Conservation (phyloP, 768 basidiomycete species). For the Leccinum rimulosum region DNA sequence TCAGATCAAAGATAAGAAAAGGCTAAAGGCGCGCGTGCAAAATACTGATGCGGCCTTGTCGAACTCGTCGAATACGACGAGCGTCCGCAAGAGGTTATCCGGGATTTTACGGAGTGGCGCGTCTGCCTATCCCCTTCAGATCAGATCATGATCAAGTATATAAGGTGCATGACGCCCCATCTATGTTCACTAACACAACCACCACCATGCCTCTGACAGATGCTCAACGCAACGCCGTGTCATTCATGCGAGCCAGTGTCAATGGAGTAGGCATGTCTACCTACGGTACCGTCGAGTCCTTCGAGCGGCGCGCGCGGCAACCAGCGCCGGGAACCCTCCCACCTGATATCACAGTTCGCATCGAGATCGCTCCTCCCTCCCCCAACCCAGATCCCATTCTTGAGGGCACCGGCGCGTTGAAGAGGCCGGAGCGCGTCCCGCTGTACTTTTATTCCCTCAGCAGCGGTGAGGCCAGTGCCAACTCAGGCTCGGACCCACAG, state of each 20-base stretch:
- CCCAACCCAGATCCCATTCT: constrained; percentile 1
- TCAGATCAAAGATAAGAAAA: too few relatives aligned
- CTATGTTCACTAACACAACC: too few relatives aligned
- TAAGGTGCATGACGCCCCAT: neutral
- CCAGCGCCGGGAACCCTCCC: constrained; percentile 7
- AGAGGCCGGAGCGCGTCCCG: constrained; percentile 17
- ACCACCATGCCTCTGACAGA: constrained; percentile 15
- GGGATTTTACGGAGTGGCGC: too few relatives aligned
- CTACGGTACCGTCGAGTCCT: constrained; percentile 1
- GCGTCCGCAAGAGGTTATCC: too few relatives aligned
- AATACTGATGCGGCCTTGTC: too few relatives aligned
- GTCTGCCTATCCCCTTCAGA: too few relatives aligned
- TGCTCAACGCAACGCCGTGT: constrained; percentile 11
- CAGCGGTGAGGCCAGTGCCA: neutral
- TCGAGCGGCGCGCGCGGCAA: constrained; percentile 12
- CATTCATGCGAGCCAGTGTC: neutral
- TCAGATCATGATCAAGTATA: too few relatives aligned
- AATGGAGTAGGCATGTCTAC: fast-evolving
- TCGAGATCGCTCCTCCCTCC: constrained; percentile 21
- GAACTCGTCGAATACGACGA: too few relatives aligned
- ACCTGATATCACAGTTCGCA: constrained; percentile 7
- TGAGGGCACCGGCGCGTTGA: constrained; percentile 1
- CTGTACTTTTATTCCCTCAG: constrained; percentile 18
- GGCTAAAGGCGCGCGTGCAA: too few relatives aligned
- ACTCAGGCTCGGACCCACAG: neutral